Conservation (phyloP, 805 yeast species). For the Myxozyma geophila region DNA sequence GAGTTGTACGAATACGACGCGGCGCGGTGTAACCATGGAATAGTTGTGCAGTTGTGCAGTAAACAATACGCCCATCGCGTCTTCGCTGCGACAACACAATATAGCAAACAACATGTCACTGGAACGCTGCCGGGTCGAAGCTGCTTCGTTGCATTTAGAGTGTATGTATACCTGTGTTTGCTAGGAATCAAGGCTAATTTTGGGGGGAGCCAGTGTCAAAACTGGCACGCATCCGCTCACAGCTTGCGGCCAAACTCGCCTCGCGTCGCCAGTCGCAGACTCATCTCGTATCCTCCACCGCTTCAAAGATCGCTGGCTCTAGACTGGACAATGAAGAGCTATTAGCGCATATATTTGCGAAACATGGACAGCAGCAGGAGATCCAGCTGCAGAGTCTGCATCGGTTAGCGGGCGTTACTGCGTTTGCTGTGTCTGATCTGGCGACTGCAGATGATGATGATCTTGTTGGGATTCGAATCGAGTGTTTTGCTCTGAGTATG, state of each 20-base stretch:
- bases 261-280: neutral
- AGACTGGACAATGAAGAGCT: neutral
- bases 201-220: slow-evolving; percentile 1
- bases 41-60: neutral
- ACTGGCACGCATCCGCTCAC: slow-evolving; percentile 7
- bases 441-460: slow-evolving; percentile 7
- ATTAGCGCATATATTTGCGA: slow-evolving; percentile 20
- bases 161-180: neutral
- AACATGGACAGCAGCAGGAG: slow-evolving; percentile 18
- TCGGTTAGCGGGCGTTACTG: slow-evolving; percentile 33
- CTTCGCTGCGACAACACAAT: neutral
- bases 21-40: neutral
- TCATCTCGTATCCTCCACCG: neutral
- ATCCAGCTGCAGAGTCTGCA: slow-evolving; percentile 22
- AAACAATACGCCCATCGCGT: neutral
- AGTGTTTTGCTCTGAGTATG: slow-evolving; percentile 28
- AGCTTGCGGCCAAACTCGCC: slow-evolving; percentile 7
- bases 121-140: slow-evolving; percentile 7
- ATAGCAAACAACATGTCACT: neutral
- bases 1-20: neutral
- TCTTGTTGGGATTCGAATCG: slow-evolving; percentile 36
- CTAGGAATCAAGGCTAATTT: too few species aligned
- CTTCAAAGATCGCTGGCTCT: neutral
- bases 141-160: neutral
- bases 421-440: slow-evolving; percentile 31